Base-by-base conservation (phyloP, 345 rosid species). In the Alliaria petiolata region DNA sequence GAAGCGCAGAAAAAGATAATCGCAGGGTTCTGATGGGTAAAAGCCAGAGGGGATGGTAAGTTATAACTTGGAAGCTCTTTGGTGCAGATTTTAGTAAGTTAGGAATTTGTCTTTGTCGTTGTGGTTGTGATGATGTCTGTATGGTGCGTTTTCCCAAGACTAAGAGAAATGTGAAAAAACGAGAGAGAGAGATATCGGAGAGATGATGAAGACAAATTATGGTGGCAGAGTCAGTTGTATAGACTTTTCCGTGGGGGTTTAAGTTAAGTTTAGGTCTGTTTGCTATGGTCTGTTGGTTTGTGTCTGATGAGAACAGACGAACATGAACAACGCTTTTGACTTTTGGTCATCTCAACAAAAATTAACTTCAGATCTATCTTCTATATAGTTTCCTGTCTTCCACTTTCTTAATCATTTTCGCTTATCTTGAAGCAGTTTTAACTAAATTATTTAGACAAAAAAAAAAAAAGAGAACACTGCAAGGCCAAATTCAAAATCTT, bases 1-100 rank as follows among this genome's bases (percentile, higher is more conserved):
- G 0, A 88, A 88, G 74, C 89, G 95, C 30, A 77, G 89, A 40
- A 88, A 86, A 79, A 83, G 88, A 76, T 85, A 80, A 86, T 56
- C 11, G 39, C 28, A 0, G 0, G 47, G 3, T 38, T 56, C 31
- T 43, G 5, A 36, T 14, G 35, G 39, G n/a, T 19, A 50, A 20
- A 63, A 50, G 43, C 38, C 35, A 58, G 13, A 76, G 20, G 39
- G 46, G 66, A 49, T 57, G 71, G 49, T 44, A 56, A 70, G 76
- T 57, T 50, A 58, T 54, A 46, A 62, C 59, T 60, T 45, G 79
- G 62, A 61, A 70, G 54, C 76, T 76, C 66, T 33, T 47, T 63
- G 75, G 76, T 76, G 79, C 79, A 76, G 66, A 76, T 70, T 76
- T 58, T 76, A 76, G 76, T 62, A 62, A 45, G 5, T 22, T 70